Percentiles rank a stretch among this genome's conserved stretches.
These are phyloP conservation scores for Pluteus cervinus DNA, from an alignment of 768 basidiomycete genomes.

Conservation along the genomic window DNA sequence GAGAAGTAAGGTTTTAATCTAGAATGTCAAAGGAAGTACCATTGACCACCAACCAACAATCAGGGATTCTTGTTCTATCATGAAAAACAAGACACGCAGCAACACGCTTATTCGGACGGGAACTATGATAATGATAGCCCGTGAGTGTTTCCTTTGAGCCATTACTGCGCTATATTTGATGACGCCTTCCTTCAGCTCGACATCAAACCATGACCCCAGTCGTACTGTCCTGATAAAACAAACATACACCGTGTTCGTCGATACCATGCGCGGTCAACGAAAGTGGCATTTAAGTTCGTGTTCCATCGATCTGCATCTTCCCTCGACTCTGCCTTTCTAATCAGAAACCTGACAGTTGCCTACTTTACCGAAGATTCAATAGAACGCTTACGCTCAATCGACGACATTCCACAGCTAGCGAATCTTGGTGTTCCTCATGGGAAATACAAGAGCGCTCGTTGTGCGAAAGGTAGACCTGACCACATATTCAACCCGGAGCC, in stretches of 20 bases:
- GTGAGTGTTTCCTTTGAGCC: constrained; percentile 12
- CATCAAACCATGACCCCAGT: constrained; percentile 24
- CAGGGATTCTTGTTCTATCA: constrained; percentile 80
- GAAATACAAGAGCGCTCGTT: constrained; percentile 67
- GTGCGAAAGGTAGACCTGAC: constrained; percentile 51
- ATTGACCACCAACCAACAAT: constrained; percentile 4
- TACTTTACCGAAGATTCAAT: constrained; percentile 75
- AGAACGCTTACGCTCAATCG: constrained; percentile 52
- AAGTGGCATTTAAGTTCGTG: constrained; percentile 79
- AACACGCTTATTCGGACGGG: constrained; percentile 41
- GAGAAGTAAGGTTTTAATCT: constrained; percentile 45
- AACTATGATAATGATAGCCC: constrained; percentile 29
- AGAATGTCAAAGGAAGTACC: constrained; percentile 5
- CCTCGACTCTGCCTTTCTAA: constrained; percentile 16
- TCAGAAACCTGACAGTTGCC: constrained; percentile 44
- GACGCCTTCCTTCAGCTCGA: constrained; percentile 13
- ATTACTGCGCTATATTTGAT: neutral
- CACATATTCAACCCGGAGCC: constrained; percentile 41
- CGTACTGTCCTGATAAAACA: constrained; percentile 61
- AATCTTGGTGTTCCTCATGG: constrained; percentile 55
- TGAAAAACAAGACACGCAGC: constrained; percentile 59
- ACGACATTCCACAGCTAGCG: constrained; percentile 50
- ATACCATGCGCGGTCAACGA: constrained; percentile 57
- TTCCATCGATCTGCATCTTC: neutral
- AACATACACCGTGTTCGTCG: constrained; percentile 75